Evolutionary conservation across 176 grass and related monocot species (phyloP), one percentile per base, ranked within the genome.

Genomic region (Triticum dicoccoides): DNA sequence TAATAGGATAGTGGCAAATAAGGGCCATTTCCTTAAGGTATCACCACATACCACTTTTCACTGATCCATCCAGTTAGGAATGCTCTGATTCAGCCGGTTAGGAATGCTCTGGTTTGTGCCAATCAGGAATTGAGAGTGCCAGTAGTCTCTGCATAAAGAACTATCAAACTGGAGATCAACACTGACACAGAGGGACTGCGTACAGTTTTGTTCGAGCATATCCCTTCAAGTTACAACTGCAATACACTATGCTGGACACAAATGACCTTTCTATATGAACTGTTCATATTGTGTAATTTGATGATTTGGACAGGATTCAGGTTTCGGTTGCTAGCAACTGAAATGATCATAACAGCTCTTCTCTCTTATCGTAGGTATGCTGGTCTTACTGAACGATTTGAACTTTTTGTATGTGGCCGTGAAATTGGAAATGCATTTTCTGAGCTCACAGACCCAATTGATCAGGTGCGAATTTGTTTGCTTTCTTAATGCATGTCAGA

Each of bases 351-450:
- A 13, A 18, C 25, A 69, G 3, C 88, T 83, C 30, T 85, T 86
- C 73, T 74, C 66, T 61, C 10, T 73, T 90, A 37, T 77, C 82
- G 45, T 77, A 99, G 97, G 83, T 44, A 75, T 80, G 70, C 79
- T 86, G 97, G 92, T 74, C 95, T 99, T 81, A 99, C 92, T 13
- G 97, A 96, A 56, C 73, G 97, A 72, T 99, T 99, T 88, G 92
- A 99, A 93, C 92, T 96, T 44, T 99, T 91, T 54, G 85, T 99
- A 74, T 99, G 92, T 91, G 97, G 97, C 25, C 94, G 92, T 89
- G 97, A 99, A 84, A 94, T 99, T 92, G 94, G 91, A 81, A 99
- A 99, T 91, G 97, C 97, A 32, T 99, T 99, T 90, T 99, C 92
- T 74, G 97, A 99, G 85, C 97, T 99, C 75, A 99, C 97, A 51